phyloP scores from a whole-genome alignment of 805 yeast genomes.

The Pichia gijzeniarum region DNA sequence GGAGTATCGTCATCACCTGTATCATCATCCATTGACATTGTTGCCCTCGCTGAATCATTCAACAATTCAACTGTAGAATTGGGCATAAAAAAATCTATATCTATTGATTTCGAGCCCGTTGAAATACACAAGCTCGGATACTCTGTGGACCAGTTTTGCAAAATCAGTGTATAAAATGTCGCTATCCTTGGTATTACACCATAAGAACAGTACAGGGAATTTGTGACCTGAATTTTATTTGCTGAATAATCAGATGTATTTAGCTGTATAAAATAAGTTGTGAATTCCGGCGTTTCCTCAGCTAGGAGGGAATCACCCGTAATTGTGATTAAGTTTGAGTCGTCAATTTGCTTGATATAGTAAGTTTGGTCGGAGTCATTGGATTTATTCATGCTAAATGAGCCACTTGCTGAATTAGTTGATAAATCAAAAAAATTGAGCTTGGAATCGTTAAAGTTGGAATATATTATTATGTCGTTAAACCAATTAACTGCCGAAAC shows the following conservation, averaged over 20 bases:
- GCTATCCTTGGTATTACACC: slow-evolving; percentile 44
- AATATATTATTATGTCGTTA: background rate
- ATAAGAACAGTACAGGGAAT: slow-evolving; percentile 31
- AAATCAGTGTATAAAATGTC: slow-evolving; percentile 35
- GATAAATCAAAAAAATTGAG: slow-evolving; percentile 1
- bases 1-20: slow-evolving; percentile 65
- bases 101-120: slow-evolving; percentile 61
- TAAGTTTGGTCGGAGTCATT: slow-evolving; percentile 5
- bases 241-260: background rate
- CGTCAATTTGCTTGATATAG: slow-evolving; percentile 5
- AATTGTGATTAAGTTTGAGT: slow-evolving; percentile 1
- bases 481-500: slow-evolving; percentile 14
- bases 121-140: slow-evolving; percentile 35
- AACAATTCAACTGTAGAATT: slow-evolving; percentile 37
- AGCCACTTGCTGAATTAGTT: background rate
- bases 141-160: slow-evolving; percentile 37
- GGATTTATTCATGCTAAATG: slow-evolving; percentile 8
- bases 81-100: slow-evolving; percentile 42
- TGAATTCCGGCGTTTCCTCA: background rate
- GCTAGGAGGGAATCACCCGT: slow-evolving; percentile 4
- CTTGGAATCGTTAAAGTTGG: background rate
- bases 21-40: slow-evolving; percentile 62
- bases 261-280: slow-evolving; percentile 8
- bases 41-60: slow-evolving; percentile 69
- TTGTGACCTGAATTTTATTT: slow-evolving; percentile 9